Percentiles rank a stretch among this genome's conserved stretches.
Evolutionary conservation across 2,329 filamentous ascomycete genomes (phyloP).

Genomic region (Colletotrichum limetticola): DNA sequence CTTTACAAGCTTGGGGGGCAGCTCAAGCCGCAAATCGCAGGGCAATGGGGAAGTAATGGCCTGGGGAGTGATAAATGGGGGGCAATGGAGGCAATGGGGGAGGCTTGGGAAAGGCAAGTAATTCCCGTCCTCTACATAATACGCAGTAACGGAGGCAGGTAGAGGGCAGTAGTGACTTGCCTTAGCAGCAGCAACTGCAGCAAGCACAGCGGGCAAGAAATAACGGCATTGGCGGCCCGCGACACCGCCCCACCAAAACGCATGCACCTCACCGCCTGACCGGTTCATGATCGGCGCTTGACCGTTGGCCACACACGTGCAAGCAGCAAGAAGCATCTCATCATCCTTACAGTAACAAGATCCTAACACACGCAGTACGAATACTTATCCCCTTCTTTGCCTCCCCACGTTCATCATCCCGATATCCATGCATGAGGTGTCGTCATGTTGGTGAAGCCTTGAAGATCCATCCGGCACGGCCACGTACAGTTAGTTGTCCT

Average conservation of each 20-base stretch:
- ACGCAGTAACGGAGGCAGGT: no score
- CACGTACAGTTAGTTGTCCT: no score
- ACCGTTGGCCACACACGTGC: constrained; percentile 3
- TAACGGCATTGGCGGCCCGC: constrained; percentile 2
- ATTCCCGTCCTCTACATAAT: no score
- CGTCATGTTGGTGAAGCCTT: not conserved
- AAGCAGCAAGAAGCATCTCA: not conserved
- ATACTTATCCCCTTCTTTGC: not conserved
- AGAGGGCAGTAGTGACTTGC: no score
- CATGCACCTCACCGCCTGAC: constrained; percentile 23
- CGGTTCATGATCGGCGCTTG: constrained; percentile 9
- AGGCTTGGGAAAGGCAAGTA: constrained; percentile 1
- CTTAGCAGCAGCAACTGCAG: no score
- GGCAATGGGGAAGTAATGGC: no score
- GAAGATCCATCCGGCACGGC: not conserved
- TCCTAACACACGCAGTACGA: no score
- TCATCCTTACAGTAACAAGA: not conserved
- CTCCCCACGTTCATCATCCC: not conserved
- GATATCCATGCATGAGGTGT: not conserved
- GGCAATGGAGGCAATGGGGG: not conserved
- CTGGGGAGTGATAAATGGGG: no score
- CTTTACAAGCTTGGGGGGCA: no score
- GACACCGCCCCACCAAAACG: not conserved
- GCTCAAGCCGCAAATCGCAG: no score
- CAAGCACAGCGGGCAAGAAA: not conserved